Evolutionary conservation across 2,329 filamentous ascomycete genomes (phyloP).

Genomic region (Dichotomopilus funicola): DNA sequence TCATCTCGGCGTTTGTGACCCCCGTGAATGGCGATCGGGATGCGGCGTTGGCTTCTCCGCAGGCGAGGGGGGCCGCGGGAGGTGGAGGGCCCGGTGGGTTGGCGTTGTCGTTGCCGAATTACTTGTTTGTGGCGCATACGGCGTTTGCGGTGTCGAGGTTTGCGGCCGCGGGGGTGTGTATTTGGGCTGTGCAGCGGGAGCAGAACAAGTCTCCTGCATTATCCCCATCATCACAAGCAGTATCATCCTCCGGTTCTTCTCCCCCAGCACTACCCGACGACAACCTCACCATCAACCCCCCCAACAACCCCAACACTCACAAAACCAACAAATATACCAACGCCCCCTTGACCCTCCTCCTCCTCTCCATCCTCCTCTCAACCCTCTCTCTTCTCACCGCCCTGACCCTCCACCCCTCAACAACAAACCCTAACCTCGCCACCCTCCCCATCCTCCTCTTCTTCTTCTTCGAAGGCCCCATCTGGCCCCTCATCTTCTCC

Average conservation of each 20-base stretch:
- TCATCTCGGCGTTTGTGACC: conserved; percentile 35
- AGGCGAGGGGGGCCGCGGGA: neutral
- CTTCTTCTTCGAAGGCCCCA: conserved; percentile 75
- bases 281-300: conserved; percentile 2
- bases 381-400: conserved; percentile 49
- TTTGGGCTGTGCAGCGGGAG: conserved; percentile 36
- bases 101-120: conserved; percentile 52
- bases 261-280: too few relatives aligned
- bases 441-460: conserved; percentile 60
- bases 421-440: conserved; percentile 40
- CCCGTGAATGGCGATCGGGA: too few relatives aligned
- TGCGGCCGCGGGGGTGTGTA: conserved; percentile 58
- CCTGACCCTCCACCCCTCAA: conserved; percentile 35
- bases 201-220: too few relatives aligned
- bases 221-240: too few relatives aligned
- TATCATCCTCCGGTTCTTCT: too few relatives aligned
- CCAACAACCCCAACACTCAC: conserved; percentile 38
- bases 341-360: conserved; percentile 63
- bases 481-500: conserved; percentile 77
- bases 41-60: neutral
- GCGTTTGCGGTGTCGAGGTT: conserved; percentile 71
- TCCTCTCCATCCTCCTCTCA: conserved; percentile 54
- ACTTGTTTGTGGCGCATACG: conserved; percentile 65
- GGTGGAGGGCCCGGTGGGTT: conserved; percentile 37
- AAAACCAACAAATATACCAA: conserved; percentile 42